Evolutionary conservation across 345 rosid genomes (phyloP), one percentile per base, ranked within the genome.

Genomic region (Citrus cavaleriei): DNA sequence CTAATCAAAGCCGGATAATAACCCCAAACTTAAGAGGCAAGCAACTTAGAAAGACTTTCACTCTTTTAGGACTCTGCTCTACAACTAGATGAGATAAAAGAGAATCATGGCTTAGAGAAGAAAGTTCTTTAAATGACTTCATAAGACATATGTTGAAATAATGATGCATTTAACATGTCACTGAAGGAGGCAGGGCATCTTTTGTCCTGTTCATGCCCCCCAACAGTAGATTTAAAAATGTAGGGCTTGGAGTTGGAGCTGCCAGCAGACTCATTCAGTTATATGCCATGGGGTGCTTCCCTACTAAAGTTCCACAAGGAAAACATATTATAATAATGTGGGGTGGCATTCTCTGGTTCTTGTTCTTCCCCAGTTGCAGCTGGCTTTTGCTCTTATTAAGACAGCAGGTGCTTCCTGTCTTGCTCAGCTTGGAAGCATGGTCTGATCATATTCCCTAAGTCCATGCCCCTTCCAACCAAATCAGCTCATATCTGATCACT

Each of bases 371-470:
- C 77, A 61, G 77, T 19, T 30, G 70, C 66, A 9, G 58, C 62
- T n/a, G 34, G 60, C 51, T 54, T 63, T 16, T 76, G 72, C 32
- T 73, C 80, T 80, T 51, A 35, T 71, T 62, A 64, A 75, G 21
- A 34, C 70, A 12, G 85, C 76, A 6, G 78, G 79, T 69, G 59
- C 64, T 74, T 35, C 74, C 24, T 55, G 28, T 37, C 78, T 74
- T 32, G 79, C 80, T 77, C 71, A 28, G 34, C 82, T 9, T 93
- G 93, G 38, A 90, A 78, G 19, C 97, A 93, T 12, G 98, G 98
- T 75, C 97, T 88, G 51, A 46, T 97, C 98, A 95, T 24, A 87
- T 80, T 4, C 97, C 99, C 91, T 91, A 1, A 93, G 84, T 1
- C 92, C 95, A 82, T 91, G 40, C 99, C 98, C 78, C 90, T 80